Evolutionary conservation across 1,284 basidiomycete species (phyloP).

Genomic region (Ceratobasidium sp.): DNA sequence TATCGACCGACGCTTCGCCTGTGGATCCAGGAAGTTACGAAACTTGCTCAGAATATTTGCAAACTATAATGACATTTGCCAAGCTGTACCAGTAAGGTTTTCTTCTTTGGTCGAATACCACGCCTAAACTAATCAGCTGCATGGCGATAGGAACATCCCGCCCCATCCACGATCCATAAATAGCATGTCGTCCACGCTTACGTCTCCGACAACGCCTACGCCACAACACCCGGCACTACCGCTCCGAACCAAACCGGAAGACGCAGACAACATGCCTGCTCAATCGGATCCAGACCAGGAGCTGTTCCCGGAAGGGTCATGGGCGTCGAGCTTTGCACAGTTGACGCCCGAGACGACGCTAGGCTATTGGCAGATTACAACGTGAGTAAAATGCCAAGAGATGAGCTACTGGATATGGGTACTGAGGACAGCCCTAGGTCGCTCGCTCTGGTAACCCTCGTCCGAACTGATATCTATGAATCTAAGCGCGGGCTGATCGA

Average conservation of each 20-base stretch:
- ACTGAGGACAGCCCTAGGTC: constrained; percentile 46
- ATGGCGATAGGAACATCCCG: constrained; percentile 11
- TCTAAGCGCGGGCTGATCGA: constrained; percentile 83
- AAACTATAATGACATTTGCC: constrained; percentile 86
- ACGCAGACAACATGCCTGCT: neutral
- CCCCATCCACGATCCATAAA: constrained; percentile 41
- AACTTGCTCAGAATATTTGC: constrained; percentile 89
- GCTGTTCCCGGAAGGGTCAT: constrained; percentile 41
- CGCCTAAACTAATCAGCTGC: neutral
- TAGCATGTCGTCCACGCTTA: constrained; percentile 13
- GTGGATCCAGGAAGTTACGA: constrained; percentile 89
- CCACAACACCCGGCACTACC: constrained; percentile 14
- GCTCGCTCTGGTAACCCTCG: constrained; percentile 80
- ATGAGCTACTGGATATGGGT: neutral
- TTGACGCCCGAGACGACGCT: constrained; percentile 79
- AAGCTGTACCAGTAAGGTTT: constrained; percentile 74
- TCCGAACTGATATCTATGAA: constrained; percentile 82
- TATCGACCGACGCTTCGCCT: constrained; percentile 92
- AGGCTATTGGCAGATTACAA: constrained; percentile 86
- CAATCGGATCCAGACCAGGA: neutral
- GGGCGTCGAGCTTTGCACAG: constrained; percentile 53
- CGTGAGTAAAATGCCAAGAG: constrained; percentile 52
- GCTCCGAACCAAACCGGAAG: constrained; percentile 27
- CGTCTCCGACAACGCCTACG: constrained; percentile 26
- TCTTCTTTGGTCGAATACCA: neutral